Evolutionary conservation across 2,329 filamentous ascomycete genomes (phyloP), one percentile per base, ranked within the genome.

Genomic region (Diaporthe ampelina): DNA sequence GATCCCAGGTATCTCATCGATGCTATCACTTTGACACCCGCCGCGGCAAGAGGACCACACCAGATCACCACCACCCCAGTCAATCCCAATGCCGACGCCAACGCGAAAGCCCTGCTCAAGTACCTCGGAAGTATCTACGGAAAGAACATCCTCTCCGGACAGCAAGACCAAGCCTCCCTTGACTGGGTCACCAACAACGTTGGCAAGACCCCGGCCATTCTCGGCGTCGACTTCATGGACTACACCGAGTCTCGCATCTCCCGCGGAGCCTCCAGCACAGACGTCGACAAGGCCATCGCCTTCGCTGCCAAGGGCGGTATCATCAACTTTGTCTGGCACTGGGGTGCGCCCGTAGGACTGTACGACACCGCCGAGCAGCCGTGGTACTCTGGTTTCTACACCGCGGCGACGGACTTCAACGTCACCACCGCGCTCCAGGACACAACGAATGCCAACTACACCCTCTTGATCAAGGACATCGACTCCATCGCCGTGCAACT

Each of bases 381-480:
- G n/a, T 88, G 87, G 86, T 88, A 82, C 79, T 80, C 80, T 11
- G 86, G 86, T 9, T 88, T 88, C 80, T 88, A 88, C 79, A 87
- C 86, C 35, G 80, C 80, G n/a, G 85, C 86, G 1, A 86, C 86
- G 1, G 85, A 86, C 73, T 88, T 88, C 77, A 83, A 88, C 75
- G 77, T 88, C n/a, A 81, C 80, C 1, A 78, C 82, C 0, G 85
- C 86, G 3, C 79, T 88, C 5, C 79, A 79, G 8, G 81, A 85
- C 57, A 83, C 85, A 1, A 81, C 79, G 1, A 84, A 85, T 69
- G 82, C 85, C 29, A 86, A 88, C 79, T 88, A 88, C 80, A 85
- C 83, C 0, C 81, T 87, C 0, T 76, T 88, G 17, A 80, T 88
- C 61, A 81, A 84, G 5, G 86, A 88, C 74, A 86, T 88, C 71